Evolutionary conservation across 2,329 filamentous ascomycete genomes (phyloP).

Genomic region (Dactylellina parvicollis): DNA sequence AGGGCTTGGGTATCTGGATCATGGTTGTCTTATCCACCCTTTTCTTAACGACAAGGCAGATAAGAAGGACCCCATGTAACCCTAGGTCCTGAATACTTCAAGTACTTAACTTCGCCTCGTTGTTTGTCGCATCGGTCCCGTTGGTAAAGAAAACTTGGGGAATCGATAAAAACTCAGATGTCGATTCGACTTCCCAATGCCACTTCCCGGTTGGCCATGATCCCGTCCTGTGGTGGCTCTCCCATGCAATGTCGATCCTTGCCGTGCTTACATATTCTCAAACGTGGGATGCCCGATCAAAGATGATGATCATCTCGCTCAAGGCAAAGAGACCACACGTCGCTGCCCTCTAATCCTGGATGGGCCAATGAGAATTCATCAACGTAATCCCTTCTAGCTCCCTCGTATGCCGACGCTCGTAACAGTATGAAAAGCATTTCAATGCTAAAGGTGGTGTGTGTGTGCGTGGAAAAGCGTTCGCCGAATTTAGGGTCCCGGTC

Average conservation of each 20-base stretch:
- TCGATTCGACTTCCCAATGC: too few relatives aligned
- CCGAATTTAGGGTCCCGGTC: constrained; percentile 34
- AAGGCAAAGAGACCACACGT: constrained; percentile 1
- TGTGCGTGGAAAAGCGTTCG: constrained; percentile 13
- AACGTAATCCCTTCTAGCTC: background rate
- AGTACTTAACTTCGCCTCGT: background rate
- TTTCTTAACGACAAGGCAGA: constrained; percentile 12
- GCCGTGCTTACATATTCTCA: constrained; percentile 47
- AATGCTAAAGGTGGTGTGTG: background rate
- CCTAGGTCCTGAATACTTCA: constrained; percentile 10
- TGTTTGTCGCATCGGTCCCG: background rate
- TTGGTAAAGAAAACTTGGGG: too few relatives aligned
- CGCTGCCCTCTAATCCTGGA: too few relatives aligned
- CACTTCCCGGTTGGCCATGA: too few relatives aligned
- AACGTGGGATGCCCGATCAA: constrained; percentile 32
- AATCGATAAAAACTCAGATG: too few relatives aligned
- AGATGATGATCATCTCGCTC: constrained; percentile 19
- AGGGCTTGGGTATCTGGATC: constrained; percentile 13
- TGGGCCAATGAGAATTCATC: constrained; percentile 23
- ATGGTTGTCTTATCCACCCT: constrained; percentile 4
- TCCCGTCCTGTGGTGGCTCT: constrained; percentile 20
- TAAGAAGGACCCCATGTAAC: constrained; percentile 13
- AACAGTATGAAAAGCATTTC: constrained; percentile 7
- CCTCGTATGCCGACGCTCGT: background rate
- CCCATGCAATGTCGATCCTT: constrained; percentile 49